Percentiles rank a stretch among this genome's conserved stretches.
Conservation (phyloP, 768 basidiomycete species). For the Podaxis mareebaensis region DNA sequence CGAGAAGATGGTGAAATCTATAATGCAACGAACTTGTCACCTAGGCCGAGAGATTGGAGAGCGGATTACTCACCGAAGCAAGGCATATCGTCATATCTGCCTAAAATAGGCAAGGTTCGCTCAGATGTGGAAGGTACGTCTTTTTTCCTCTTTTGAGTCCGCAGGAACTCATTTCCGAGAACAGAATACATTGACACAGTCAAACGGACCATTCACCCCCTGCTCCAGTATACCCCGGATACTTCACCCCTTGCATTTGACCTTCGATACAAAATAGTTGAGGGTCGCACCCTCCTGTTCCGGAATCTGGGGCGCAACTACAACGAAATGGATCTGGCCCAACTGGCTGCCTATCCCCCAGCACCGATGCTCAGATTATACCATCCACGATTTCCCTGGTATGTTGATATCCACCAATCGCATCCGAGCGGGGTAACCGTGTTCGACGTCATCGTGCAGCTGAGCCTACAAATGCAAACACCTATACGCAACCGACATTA, state of each 20-base stretch:
- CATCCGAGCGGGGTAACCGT: constrained; percentile 59
- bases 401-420: constrained; percentile 52
- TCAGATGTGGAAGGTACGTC: constrained; percentile 36
- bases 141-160: not conserved
- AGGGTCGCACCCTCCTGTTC: constrained; percentile 38
- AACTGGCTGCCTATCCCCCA: constrained; percentile 54
- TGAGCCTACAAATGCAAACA: constrained; percentile 42
- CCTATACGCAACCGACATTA: constrained; percentile 55
- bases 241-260: constrained; percentile 48
- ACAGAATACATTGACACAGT: constrained; percentile 30
- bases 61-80: constrained; percentile 36
- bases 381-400: constrained; percentile 65
- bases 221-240: constrained; percentile 28
- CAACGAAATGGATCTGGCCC: constrained; percentile 52
- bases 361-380: constrained; percentile 52
- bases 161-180: not conserved
- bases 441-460: constrained; percentile 50
- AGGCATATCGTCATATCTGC: constrained; percentile 27
- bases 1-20: constrained; percentile 28
- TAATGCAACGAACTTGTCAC: constrained; percentile 35
- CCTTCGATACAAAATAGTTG: constrained; percentile 42
- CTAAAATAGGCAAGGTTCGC: constrained; percentile 27
- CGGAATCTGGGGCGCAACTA: constrained; percentile 42
- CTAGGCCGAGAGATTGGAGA: constrained; percentile 45
- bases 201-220: constrained; percentile 31